phyloP scores from a whole-genome alignment of 306 rosid genomes.

The Glycine soja region DNA sequence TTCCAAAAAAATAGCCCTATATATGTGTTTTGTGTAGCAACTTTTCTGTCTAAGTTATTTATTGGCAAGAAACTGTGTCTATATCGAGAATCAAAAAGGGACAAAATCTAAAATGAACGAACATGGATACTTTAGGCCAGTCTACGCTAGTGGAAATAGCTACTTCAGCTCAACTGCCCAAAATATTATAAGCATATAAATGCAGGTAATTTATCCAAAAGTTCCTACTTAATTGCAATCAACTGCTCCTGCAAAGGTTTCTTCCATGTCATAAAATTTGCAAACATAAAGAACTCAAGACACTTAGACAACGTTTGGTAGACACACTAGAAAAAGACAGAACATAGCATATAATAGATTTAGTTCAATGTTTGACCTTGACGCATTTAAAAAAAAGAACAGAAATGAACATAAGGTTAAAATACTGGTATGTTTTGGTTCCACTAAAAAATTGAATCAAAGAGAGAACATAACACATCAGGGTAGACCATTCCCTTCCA shows the following conservation, averaged over 20 bases:
- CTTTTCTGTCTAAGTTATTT: background rate
- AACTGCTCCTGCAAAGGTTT: background rate
- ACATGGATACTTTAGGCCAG: background rate
- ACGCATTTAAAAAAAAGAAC: background rate
- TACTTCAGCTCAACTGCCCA: background rate
- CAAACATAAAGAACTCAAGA: conserved; percentile 23
- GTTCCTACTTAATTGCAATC: background rate
- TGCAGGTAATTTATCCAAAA: conserved; percentile 23
- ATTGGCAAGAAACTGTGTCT: conserved; percentile 8
- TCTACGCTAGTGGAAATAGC: conserved; percentile 16
- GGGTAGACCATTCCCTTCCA: background rate
- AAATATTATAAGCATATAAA: background rate
- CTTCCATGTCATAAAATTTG: background rate
- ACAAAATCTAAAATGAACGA: background rate
- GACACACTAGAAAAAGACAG: background rate
- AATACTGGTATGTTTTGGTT: background rate
- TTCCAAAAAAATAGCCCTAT: background rate
- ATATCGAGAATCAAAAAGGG: background rate
- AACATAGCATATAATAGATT: background rate
- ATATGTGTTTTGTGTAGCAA: background rate
- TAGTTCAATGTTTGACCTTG: background rate
- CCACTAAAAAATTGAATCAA: background rate
- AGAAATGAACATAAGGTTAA: background rate
- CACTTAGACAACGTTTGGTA: background rate
- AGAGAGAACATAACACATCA: background rate